Percentiles rank a stretch among this genome's conserved stretches.
Conservation (phyloP, 2,329 filamentous ascomycete species). For the Cytospora piceicola region DNA sequence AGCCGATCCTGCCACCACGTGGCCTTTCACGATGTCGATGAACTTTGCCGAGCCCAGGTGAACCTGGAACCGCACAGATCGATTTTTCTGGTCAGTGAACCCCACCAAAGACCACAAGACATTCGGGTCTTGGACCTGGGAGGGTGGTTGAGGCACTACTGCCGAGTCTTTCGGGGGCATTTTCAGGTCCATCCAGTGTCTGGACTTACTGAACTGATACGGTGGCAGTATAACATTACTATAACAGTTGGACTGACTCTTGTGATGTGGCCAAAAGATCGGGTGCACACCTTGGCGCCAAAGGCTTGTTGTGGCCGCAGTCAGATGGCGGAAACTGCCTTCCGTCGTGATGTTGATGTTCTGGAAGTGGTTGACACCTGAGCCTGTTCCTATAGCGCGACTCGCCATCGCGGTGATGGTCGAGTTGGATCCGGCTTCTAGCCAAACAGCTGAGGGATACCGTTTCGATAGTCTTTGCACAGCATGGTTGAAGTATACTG, state of each 20-base stretch:
- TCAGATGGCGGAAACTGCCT: constrained; percentile 31
- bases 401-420: constrained; percentile 42
- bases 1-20: constrained; percentile 45
- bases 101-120: constrained; percentile 31
- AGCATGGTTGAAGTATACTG: background rate
- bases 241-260: constrained; percentile 35
- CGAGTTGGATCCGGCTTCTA: constrained; percentile 49
- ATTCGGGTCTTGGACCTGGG: constrained; percentile 29
- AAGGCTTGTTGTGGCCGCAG: constrained; percentile 38
- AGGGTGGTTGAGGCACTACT: constrained; percentile 25
- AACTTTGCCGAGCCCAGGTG: constrained; percentile 44
- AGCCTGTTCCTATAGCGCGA: constrained; percentile 29
- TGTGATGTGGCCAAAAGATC: constrained; percentile 45
- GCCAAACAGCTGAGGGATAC: constrained; percentile 38
- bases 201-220: constrained; percentile 47
- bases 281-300: constrained; percentile 46
- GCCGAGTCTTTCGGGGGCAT: constrained; percentile 32
- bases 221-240: constrained; percentile 41
- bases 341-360: constrained; percentile 34
- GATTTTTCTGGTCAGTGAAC: constrained; percentile 26
- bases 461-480: constrained; percentile 20
- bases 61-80: constrained; percentile 45
- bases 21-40: constrained; percentile 40
- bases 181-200: constrained; percentile 46
- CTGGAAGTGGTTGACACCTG: constrained; percentile 34